Conservation (phyloP, 2,329 filamentous ascomycete species). For the Macrophomina tecta region DNA sequence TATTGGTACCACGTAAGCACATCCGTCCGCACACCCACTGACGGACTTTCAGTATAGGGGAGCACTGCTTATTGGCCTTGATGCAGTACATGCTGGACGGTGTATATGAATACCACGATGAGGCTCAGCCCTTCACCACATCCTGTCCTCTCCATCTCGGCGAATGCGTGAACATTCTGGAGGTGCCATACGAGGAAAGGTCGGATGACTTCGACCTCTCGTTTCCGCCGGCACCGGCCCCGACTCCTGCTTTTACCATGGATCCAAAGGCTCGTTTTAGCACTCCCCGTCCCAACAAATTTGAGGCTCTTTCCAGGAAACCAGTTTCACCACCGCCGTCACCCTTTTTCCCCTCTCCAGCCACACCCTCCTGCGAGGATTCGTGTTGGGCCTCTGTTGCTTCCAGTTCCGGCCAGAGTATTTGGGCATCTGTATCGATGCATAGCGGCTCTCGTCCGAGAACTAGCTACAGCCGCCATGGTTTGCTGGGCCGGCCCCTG, state of each 20-base stretch:
- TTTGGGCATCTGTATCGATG: not conserved
- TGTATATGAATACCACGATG: constrained; percentile 76
- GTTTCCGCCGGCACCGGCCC: not conserved
- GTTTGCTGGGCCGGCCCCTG: not conserved
- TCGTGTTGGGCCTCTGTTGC: not conserved
- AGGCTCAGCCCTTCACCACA: constrained; percentile 74
- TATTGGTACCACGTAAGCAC: constrained; percentile 92
- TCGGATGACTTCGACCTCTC: constrained; percentile 2
- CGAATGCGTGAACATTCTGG: constrained; percentile 83
- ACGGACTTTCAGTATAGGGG: not conserved
- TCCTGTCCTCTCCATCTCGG: constrained; percentile 86
- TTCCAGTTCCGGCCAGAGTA: not conserved
- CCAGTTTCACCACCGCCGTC: constrained; percentile 14
- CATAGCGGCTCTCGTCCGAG: not conserved
- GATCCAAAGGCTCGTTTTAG: constrained; percentile 75
- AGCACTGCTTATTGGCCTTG: constrained; percentile 35
- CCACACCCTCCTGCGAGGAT: constrained; percentile 21
- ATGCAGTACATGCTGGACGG: constrained; percentile 81
- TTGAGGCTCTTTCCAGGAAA: constrained; percentile 23
- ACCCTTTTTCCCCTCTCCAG: constrained; percentile 17
- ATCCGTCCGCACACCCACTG: not conserved
- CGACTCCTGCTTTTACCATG: constrained; percentile 68
- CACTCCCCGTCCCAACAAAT: constrained; percentile 61
- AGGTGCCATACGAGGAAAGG: constrained; percentile 71
- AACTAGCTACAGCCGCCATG: constrained; percentile 9